phyloP scores from a whole-genome alignment of 331 rosid genomes.

The Pyrus hybrid region DNA sequence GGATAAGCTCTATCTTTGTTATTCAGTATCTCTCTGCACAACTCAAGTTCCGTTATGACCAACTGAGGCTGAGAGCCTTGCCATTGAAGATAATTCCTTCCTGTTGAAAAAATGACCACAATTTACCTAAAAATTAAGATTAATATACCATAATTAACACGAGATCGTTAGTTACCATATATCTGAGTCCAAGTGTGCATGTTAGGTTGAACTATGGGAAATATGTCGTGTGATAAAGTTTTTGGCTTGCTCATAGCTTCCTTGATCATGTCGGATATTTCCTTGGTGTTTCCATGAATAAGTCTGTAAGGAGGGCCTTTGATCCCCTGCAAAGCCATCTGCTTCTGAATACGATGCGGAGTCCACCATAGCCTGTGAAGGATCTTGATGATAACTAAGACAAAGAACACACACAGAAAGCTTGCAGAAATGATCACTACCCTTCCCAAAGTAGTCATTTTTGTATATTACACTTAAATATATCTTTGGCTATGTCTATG shows the following conservation, averaged over 20 bases:
- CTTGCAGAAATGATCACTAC: not conserved
- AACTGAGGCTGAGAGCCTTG: constrained; percentile 3
- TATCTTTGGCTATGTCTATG: not conserved
- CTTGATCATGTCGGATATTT: constrained; percentile 2
- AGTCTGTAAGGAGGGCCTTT: constrained; percentile 25
- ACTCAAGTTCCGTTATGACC: constrained; percentile 7
- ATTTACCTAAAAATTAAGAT: not conserved
- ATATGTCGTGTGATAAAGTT: constrained; percentile 11
- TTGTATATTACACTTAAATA: no score
- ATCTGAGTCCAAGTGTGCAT: constrained; percentile 10
- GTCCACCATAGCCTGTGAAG: constrained; percentile 5
- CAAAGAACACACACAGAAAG: not conserved
- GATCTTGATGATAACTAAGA: not conserved
- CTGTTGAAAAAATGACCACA: not conserved
- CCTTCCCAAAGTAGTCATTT: not conserved
- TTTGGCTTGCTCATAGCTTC: constrained; percentile 10
- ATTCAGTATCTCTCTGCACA: constrained; percentile 18
- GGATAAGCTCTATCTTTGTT: constrained; percentile 1
- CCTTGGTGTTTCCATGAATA: constrained; percentile 11
- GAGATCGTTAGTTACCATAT: constrained; percentile 10
- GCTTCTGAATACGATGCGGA: constrained; percentile 2
- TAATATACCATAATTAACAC: not conserved
- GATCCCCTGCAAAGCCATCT: constrained; percentile 24
- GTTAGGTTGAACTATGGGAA: constrained; percentile 18
- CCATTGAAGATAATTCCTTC: constrained; percentile 24